phyloP scores from a whole-genome alignment of 2,329 filamentous ascomycete genomes.

The Clarireedia paspali region DNA sequence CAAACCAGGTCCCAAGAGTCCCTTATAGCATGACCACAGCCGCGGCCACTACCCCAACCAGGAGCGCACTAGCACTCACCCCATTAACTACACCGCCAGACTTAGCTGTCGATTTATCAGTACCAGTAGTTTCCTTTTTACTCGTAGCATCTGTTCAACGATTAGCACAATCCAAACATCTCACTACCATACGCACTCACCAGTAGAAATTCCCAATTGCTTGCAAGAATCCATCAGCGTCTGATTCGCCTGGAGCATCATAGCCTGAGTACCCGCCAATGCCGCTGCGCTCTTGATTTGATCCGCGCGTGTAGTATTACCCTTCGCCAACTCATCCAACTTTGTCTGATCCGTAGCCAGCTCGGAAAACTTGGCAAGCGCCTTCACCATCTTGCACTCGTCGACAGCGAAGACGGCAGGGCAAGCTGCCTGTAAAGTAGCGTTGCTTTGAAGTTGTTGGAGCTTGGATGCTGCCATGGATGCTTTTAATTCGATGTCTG shows the following conservation, averaged over 20 bases:
- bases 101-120: not conserved
- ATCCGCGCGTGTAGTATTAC: constrained; percentile 32
- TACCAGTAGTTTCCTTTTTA: not conserved
- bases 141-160: not conserved
- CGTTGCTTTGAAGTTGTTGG: constrained; percentile 9
- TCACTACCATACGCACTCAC: not conserved
- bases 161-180: not conserved
- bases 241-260: constrained; percentile 29
- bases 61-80: not conserved
- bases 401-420: constrained; percentile 1
- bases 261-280: constrained; percentile 25
- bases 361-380: constrained; percentile 18
- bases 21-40: not conserved
- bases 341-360: constrained; percentile 32
- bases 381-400: constrained; percentile 2
- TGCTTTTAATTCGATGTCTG: constrained; percentile 10
- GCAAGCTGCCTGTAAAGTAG: constrained; percentile 17
- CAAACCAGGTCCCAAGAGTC: too few species aligned
- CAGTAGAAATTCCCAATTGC: not conserved
- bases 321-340: constrained; percentile 28
- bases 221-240: constrained; percentile 26
- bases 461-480: constrained; percentile 9
- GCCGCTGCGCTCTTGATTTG: constrained; percentile 33
- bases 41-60: not conserved
- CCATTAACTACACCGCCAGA: not conserved